These are phyloP conservation scores for Atkinsonella hypoxylon DNA, from an alignment of 2,329 filamentous ascomycete genomes.

Conservation along the genomic window DNA sequence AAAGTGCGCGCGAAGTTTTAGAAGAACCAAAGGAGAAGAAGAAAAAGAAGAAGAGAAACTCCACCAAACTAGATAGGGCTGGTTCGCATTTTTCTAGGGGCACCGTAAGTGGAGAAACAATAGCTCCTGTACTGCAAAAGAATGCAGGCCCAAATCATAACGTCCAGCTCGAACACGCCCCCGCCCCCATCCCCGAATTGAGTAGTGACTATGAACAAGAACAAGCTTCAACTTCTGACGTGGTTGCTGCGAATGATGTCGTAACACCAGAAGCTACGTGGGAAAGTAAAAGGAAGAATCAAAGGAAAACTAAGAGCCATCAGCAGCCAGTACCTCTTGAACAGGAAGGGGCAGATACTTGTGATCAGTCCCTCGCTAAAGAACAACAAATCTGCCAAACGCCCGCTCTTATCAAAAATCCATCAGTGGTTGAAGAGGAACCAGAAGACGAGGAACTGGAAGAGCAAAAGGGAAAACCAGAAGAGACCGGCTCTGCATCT, in stretches of 20 bases:
- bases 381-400: not conserved
- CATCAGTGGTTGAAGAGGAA: slow-evolving; percentile 35
- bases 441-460: slow-evolving; percentile 27
- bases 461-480: slow-evolving; percentile 7
- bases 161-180: not conserved
- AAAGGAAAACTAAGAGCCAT: slow-evolving; percentile 2
- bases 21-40: slow-evolving; percentile 32
- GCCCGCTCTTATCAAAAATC: slow-evolving; percentile 22
- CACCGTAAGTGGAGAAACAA: slow-evolving; percentile 35
- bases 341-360: not conserved
- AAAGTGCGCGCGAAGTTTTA: slow-evolving; percentile 25
- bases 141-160: not conserved
- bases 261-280: not conserved
- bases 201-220: not conserved
- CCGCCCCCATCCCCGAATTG: slow-evolving; percentile 3
- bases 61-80: slow-evolving; percentile 21
- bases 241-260: not conserved
- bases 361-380: not conserved
- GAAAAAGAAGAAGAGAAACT: slow-evolving; percentile 31
- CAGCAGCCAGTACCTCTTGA: not conserved
- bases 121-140: slow-evolving; percentile 33
- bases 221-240: not conserved
- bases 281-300: slow-evolving; percentile 9
- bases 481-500: slow-evolving; percentile 11
- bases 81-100: slow-evolving; percentile 39